Conservation (phyloP, 371 early-diverging fungal genomes). For the Polyrhizophydium stewartii region DNA sequence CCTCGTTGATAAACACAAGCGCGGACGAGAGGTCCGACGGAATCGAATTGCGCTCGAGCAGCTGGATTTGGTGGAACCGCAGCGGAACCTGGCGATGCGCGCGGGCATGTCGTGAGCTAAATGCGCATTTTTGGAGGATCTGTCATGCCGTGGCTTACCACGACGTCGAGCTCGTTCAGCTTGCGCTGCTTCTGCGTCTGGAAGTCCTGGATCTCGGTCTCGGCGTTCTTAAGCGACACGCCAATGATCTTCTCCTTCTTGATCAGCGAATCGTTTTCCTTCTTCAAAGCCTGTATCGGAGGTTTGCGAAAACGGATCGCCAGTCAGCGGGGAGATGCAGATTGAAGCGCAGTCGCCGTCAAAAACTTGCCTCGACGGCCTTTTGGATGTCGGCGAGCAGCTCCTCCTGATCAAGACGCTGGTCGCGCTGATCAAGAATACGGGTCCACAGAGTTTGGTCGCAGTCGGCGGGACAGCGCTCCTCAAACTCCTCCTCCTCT, state of each 20-base stretch:
- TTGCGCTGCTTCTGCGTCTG: slow-evolving; percentile 57
- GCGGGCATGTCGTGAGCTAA: too few relatives aligned
- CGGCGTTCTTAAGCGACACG: slow-evolving; percentile 34
- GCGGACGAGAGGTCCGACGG: slow-evolving; percentile 36
- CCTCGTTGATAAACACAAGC: slow-evolving; percentile 47
- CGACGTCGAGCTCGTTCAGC: slow-evolving; percentile 53
- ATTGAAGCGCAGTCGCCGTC: too few relatives aligned
- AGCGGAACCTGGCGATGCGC: slow-evolving; percentile 41
- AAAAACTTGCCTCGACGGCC: slow-evolving; percentile 29
- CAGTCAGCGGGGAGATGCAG: too few relatives aligned
- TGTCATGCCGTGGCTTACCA: too few relatives aligned
- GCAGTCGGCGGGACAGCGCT: slow-evolving; percentile 46
- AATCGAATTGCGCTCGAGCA: slow-evolving; percentile 31
- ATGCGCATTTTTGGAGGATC: too few relatives aligned
- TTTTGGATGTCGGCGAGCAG: slow-evolving; percentile 49
- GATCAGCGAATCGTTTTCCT: slow-evolving; percentile 50
- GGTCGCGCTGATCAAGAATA: slow-evolving; percentile 41
- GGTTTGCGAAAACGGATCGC: too few relatives aligned
- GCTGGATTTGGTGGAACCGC: slow-evolving; percentile 42
- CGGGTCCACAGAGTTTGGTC: slow-evolving; percentile 28
- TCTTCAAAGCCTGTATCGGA: slow-evolving; percentile 36
- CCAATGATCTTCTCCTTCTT: slow-evolving; percentile 52
- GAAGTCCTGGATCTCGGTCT: slow-evolving; percentile 54
- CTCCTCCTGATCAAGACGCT: slow-evolving; percentile 47
- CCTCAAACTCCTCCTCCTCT: slow-evolving; percentile 26